Evolutionary conservation across 192 early-diverging fungal species (phyloP).

Genomic region (Phycomyces blakesleeanus): DNA sequence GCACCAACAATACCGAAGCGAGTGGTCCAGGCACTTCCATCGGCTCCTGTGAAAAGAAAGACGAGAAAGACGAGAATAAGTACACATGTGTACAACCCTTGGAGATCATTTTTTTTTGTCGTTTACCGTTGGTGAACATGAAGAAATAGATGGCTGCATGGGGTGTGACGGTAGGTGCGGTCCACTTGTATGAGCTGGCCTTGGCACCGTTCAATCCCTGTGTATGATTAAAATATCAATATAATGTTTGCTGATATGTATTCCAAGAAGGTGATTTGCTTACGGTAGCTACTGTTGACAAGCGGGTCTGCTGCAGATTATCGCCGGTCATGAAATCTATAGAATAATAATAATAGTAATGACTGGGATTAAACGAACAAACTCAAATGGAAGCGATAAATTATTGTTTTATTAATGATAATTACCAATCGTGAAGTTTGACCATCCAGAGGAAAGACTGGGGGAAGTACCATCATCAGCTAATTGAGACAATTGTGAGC

Average conservation of each 20-base stretch:
- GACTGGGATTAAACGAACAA: not conserved
- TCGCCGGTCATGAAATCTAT: conserved; percentile 43
- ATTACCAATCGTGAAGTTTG: conserved; percentile 31
- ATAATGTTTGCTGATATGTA: not conserved
- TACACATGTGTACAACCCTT: not conserved
- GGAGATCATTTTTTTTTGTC: not conserved
- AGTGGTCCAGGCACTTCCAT: conserved; percentile 35
- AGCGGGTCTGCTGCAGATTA: conserved; percentile 21
- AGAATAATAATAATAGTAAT: not conserved
- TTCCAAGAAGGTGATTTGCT: not conserved
- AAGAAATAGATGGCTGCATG: conserved; percentile 38
- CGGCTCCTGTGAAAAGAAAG: conserved; percentile 1
- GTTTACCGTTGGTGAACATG: conserved; percentile 37
- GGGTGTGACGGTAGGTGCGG: conserved; percentile 25
- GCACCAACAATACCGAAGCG: conserved; percentile 31
- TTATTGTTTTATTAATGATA: not conserved
- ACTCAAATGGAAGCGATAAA: no score
- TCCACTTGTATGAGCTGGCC: conserved; percentile 10
- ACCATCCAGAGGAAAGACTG: conserved; percentile 11
- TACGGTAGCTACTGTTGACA: conserved; percentile 32
- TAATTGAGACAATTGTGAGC: conserved; percentile 6
- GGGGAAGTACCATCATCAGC: conserved; percentile 19
- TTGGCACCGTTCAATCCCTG: conserved; percentile 24
- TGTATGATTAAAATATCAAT: not conserved
- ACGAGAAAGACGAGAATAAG: not conserved